phyloP scores from a whole-genome alignment of 345 rosid species.

The thale cress (Arabidopsis thaliana) region DNA sequence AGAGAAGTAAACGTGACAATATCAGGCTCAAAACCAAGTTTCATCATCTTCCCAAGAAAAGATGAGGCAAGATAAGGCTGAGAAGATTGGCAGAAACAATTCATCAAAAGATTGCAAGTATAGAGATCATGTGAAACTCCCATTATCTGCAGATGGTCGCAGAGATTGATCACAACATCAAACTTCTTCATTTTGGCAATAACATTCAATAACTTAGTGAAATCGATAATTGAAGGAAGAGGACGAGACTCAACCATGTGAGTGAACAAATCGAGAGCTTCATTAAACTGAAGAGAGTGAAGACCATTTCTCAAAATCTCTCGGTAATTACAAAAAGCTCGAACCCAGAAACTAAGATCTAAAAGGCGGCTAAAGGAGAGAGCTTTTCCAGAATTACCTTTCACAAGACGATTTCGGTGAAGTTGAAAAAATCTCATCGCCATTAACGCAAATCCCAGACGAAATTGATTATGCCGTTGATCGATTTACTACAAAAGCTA shows the following conservation, averaged over 20 bases:
- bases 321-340: constrained; percentile 36
- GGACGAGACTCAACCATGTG: constrained; percentile 40
- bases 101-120: constrained; percentile 32
- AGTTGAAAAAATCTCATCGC: constrained; percentile 24
- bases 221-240: constrained; percentile 30
- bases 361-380: constrained; percentile 24
- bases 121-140: constrained; percentile 35
- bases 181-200: constrained; percentile 35
- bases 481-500: not conserved
- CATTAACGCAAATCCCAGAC: constrained; percentile 1
- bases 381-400: constrained; percentile 13
- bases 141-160: not conserved
- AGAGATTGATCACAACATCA: constrained; percentile 32
- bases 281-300: constrained; percentile 28
- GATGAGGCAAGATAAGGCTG: constrained; percentile 7
- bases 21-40: constrained; percentile 36
- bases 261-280: constrained; percentile 35
- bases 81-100: constrained; percentile 27
- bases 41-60: constrained; percentile 42
- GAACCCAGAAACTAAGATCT: constrained; percentile 33
- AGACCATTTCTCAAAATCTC: constrained; percentile 20
- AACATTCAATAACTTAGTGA: constrained; percentile 22
- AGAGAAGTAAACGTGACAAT: constrained; percentile 31
- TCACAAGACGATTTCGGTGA: constrained; percentile 13
- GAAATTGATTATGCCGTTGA: not conserved